Conservation (phyloP, 371 early-diverging fungal genomes). For the Dichotomocladium elegans region DNA sequence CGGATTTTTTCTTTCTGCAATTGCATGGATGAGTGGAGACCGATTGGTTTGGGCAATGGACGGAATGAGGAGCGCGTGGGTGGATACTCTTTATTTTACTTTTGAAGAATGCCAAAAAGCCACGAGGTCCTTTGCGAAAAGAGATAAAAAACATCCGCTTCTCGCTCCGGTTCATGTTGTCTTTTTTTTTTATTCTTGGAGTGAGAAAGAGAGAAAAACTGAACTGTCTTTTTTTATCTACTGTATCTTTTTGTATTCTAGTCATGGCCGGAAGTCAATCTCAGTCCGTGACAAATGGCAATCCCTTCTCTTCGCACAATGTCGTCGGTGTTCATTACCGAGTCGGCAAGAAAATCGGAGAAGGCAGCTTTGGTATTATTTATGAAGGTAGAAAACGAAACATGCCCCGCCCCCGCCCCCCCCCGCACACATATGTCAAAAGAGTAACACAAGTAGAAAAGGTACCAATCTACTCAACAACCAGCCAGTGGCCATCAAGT, state of each 20-base stretch:
- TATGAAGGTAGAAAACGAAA: slow-evolving; percentile 83
- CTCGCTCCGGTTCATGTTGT: neutral
- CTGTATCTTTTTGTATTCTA: neutral
- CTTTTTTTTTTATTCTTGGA: neutral
- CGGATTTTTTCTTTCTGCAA: too few relatives aligned
- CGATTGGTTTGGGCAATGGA: too few relatives aligned
- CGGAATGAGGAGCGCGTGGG: too few relatives aligned
- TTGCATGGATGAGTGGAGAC: too few relatives aligned
- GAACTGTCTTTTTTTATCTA: neutral
- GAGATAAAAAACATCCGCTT: neutral
- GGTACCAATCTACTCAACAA: slow-evolving; percentile 76
- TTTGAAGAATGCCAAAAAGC: neutral
- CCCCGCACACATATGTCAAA: too few relatives aligned
- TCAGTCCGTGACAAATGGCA: slow-evolving; percentile 13
- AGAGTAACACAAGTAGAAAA: slow-evolving; percentile 15
- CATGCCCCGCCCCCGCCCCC: neutral
- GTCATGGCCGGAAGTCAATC: slow-evolving; percentile 13
- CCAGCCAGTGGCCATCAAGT: slow-evolving; percentile 87
- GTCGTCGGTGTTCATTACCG: slow-evolving; percentile 87
- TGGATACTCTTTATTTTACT: too few relatives aligned
- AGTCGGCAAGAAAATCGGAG: slow-evolving; percentile 91
- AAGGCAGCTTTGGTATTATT: slow-evolving; percentile 93
- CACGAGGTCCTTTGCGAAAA: too few relatives aligned
- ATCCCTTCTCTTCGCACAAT: slow-evolving; percentile 30
- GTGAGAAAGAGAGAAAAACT: neutral